A percentile compares a stretch with the other conserved stretches of the same genome.
These are phyloP conservation scores for Chytriomyces sp. DNA, from an alignment of 192 early-diverging fungal species.

Conservation along the genomic window DNA sequence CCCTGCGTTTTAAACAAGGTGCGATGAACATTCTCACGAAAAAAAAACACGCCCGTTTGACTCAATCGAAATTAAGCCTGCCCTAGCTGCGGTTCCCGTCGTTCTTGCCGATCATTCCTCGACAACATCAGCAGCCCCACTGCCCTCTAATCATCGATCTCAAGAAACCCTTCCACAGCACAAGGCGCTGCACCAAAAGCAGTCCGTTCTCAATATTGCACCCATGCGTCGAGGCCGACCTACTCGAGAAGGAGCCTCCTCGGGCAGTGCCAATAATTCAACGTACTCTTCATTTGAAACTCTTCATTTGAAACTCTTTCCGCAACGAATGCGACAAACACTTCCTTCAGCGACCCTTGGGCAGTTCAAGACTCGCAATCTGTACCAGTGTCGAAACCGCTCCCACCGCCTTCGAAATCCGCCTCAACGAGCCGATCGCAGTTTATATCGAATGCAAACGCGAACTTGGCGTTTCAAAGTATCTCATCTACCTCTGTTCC, in stretches of 20 bases:
- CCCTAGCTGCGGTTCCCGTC: too few species aligned
- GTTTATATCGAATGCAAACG: not conserved
- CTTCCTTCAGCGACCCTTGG: conserved; percentile 16
- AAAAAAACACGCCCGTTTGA: too few species aligned
- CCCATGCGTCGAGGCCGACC: conserved; percentile 94
- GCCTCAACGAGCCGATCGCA: not conserved
- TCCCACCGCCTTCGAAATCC: not conserved
- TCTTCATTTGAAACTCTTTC: not conserved
- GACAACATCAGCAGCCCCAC: too few species aligned
- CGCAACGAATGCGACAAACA: not conserved
- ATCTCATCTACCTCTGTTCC: not conserved
- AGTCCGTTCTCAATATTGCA: conserved; percentile 52
- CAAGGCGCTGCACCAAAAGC: not conserved
- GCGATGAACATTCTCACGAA: conserved; percentile 27
- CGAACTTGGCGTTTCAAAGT: not conserved
- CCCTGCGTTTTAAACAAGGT: conserved; percentile 72
- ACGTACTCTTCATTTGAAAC: not conserved
- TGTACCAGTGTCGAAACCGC: not conserved
- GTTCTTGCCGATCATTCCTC: too few species aligned
- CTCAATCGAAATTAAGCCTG: too few species aligned
- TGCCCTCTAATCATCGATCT: too few species aligned
- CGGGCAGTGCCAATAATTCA: not conserved
- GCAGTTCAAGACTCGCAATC: not conserved
- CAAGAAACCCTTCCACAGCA: too few species aligned
- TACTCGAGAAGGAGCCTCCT: conserved; percentile 32